Conservation (phyloP, 2,329 filamentous ascomycete species). For the Uncinocarpus reesii region DNA sequence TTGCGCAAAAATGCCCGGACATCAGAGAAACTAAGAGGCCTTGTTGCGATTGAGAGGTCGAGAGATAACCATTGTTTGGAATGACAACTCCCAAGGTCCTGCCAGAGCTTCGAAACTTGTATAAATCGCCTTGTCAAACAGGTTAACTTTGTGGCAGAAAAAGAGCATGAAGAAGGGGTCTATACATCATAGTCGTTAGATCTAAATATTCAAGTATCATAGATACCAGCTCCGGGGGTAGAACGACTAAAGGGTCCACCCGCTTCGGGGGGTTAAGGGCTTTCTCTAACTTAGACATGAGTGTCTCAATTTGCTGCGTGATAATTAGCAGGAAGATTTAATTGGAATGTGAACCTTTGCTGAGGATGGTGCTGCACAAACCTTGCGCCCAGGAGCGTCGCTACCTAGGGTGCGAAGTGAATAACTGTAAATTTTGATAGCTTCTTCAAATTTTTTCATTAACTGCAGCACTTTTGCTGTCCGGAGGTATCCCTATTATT, state of each 20-base stretch:
- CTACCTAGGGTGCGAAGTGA: conserved; percentile 45
- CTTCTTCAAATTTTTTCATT: conserved; percentile 43
- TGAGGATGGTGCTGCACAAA: conserved; percentile 12
- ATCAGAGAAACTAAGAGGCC: conserved; percentile 33
- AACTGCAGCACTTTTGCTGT: conserved; percentile 40
- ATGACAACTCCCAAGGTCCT: conserved; percentile 39
- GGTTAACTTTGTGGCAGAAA: neutral
- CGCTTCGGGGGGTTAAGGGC: conserved; percentile 16
- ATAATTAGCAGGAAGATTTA: neutral
- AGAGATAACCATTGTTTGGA: conserved; percentile 44
- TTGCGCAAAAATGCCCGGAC: conserved; percentile 29
- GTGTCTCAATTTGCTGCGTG: conserved; percentile 33
- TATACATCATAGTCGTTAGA: conserved; percentile 43
- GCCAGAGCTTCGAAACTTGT: conserved; percentile 48
- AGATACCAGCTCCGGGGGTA: conserved; percentile 47
- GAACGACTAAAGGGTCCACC: conserved; percentile 42
- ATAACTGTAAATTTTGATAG: conserved; percentile 47
- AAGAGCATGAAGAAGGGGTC: neutral
- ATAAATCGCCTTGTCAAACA: conserved; percentile 35
- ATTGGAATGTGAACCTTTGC: conserved; percentile 12
- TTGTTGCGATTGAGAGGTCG: conserved; percentile 41
- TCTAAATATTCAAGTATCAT: conserved; percentile 44
- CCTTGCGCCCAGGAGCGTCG: conserved; percentile 28
- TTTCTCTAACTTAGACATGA: conserved; percentile 39
- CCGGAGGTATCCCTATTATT: conserved; percentile 44